phyloP scores from a whole-genome alignment of 2,329 filamentous ascomycete species.

The Monosporascus ibericus region DNA sequence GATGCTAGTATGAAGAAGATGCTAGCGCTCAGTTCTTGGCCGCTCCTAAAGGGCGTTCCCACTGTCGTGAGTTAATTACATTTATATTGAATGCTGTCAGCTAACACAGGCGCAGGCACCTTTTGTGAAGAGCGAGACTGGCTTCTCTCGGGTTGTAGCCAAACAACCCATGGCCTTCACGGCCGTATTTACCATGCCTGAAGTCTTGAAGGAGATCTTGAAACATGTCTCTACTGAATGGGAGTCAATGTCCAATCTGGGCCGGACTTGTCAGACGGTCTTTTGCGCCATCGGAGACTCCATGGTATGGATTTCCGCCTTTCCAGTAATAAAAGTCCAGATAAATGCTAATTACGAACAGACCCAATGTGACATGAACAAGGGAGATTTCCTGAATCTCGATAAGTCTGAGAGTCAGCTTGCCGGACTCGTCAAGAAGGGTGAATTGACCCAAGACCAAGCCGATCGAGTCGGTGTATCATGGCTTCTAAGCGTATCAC shows the following conservation, averaged over 20 bases:
- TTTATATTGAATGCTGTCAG: background rate
- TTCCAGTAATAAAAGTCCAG: background rate
- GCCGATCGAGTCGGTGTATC: background rate
- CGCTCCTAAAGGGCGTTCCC: background rate
- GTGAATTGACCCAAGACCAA: background rate
- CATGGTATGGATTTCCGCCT: constrained; percentile 11
- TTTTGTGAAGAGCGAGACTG: background rate
- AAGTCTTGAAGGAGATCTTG: constrained; percentile 13
- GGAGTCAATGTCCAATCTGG: constrained; percentile 16
- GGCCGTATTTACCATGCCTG: constrained; percentile 7
- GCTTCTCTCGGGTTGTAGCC: constrained; percentile 1
- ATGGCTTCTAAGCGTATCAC: background rate
- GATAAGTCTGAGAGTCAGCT: background rate
- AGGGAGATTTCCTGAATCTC: background rate
- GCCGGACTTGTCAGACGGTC: constrained; percentile 13
- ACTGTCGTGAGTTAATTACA: background rate
- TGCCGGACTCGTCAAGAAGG: background rate
- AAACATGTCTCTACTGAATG: constrained; percentile 5
- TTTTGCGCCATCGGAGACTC: constrained; percentile 6
- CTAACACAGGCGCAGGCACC: background rate
- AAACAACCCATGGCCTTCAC: constrained; percentile 8
- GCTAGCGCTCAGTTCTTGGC: background rate
- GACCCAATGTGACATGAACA: background rate
- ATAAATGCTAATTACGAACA: background rate
- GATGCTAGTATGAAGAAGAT: background rate